Evolutionary conservation across 2,329 filamentous ascomycete genomes (phyloP), one percentile per base, ranked within the genome.

Genomic region (Chalaropsis thielavioides): DNA sequence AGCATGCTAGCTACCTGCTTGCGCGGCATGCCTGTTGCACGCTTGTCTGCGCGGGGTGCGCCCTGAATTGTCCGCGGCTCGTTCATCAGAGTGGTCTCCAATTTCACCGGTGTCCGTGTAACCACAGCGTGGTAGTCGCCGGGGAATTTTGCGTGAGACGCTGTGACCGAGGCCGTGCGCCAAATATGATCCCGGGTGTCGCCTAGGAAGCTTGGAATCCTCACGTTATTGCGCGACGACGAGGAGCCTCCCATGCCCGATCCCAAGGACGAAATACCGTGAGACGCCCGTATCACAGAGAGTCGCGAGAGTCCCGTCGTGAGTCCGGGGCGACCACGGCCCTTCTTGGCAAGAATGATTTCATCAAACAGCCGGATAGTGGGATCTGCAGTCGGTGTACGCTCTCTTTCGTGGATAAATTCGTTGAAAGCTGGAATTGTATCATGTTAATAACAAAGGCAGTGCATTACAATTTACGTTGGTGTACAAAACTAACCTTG

Each of bases 21-120:
- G 68, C 82, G 74, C 63, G 80, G 71, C 61, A 84, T 74, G 35
- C 79, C 79, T 46, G 77, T 76, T 7, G 75, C 75, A n/a, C 78
- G 77, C 65, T 79, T 78, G 66, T 83, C 81, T 19, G 81, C 79
- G 41, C 83, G 77, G 27, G 91, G 91, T n/a, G 91, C 85, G 43
- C 92, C 92, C 73, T 95, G 90, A 46, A 96, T 92, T 68, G 89
- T 85, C 66, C 92, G 83, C 38, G 92, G 92, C 75, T 96, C 92
- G 73, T 90, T 90, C 90, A 97, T 96, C 59, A 96, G 78, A 15
- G 85, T 83, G 3, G 87, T 82, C 71, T 99, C 94, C 10, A 99
- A 81, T 71, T 89, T 92, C 7, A 89, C 85, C 4, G 94, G 94
- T 44, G 89, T 85, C 69, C 84, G 77, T 13, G 83, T 84, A 64